Base-by-base conservation (phyloP, 1,139 yeast genomes). In the Citeromyces siamensis region DNA sequence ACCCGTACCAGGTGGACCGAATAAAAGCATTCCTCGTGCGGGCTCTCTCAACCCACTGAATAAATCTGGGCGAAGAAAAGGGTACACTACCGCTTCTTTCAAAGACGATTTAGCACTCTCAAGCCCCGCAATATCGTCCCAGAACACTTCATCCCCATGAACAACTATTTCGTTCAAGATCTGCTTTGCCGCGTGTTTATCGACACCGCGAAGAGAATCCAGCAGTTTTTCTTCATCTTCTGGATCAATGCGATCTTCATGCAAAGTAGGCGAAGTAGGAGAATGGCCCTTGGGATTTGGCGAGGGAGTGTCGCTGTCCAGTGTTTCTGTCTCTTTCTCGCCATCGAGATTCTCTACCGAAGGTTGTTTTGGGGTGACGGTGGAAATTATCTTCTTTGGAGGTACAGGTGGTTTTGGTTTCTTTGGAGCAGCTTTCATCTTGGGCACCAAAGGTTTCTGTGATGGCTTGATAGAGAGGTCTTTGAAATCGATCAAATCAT, bases 1-100 rank as follows among this genome's bases (percentile, higher is more conserved):
- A 44, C 98, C 98, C 0, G 98, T 90, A 14, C 98, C 98, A 0
- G 98, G 98, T 1, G 98, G 98, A 0, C 98, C 98, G 62, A 90
- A 90, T 23, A 90, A 60, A 19, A 90, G 62, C 95, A 90, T 88
- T 6, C 98, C 98, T 45, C 95, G 64, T 0, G 95, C 94, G 1
- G 98, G 98, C 55, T 90, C 97, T 46, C 98, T 66, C 40, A 90
- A 62, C 0, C 98, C 98, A 36, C 77, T 71, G 51, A 90, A 90
- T 42, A 90, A 62, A 56, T 90, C 98, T 0, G 98, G 98, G 36
- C 97, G 68, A 45, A 90, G 62, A 53, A 90, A 88, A 22, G 98
- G 98, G 55, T 90, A 88, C 13, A 90, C 97, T 5, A 90, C 98
- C 0, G 98, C 90, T 53, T 90, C 98, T 52, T 90, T 90, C 40